Evolutionary conservation across 306 rosid species (phyloP).

Genomic region (Pterocarpus santalinus): DNA sequence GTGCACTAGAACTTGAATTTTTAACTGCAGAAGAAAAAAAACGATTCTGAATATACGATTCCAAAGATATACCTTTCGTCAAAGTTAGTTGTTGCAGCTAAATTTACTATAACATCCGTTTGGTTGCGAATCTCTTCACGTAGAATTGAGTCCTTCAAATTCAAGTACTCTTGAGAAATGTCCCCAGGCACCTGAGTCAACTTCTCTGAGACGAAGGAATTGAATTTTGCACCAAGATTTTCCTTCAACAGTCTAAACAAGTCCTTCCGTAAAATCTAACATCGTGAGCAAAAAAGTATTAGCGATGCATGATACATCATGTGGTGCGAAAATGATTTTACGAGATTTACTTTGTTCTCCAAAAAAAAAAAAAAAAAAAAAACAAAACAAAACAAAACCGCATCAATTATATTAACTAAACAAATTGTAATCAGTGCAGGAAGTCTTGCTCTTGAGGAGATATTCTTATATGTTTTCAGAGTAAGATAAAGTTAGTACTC

Average conservation of each 20-base stretch:
- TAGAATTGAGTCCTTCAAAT: slow-evolving; percentile 55
- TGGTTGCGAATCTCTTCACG: slow-evolving; percentile 57
- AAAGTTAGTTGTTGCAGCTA: slow-evolving; percentile 83
- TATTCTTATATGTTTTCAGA: no score
- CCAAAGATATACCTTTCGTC: slow-evolving; percentile 68
- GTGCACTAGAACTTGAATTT: neutral
- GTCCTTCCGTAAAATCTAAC: slow-evolving; percentile 70
- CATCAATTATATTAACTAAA: no score
- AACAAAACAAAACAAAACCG: neutral
- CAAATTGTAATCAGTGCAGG: no score
- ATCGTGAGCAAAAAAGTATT: neutral
- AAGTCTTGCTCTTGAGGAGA: no score
- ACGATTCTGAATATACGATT: neutral
- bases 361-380: no score
- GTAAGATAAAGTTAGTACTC: no score
- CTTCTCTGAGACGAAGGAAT: slow-evolving; percentile 58
- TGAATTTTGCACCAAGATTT: slow-evolving; percentile 58
- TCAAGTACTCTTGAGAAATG: slow-evolving; percentile 61
- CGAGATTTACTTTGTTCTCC: no score
- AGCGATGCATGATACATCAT: neutral
- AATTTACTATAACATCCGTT: slow-evolving; percentile 63
- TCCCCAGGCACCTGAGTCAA: slow-evolving; percentile 66
- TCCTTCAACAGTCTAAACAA: slow-evolving; percentile 68
- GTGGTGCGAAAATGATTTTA: no score
- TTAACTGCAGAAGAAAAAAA: neutral